Conservation (phyloP, 2,329 filamentous ascomycete species). For the Alternaria sp. region DNA sequence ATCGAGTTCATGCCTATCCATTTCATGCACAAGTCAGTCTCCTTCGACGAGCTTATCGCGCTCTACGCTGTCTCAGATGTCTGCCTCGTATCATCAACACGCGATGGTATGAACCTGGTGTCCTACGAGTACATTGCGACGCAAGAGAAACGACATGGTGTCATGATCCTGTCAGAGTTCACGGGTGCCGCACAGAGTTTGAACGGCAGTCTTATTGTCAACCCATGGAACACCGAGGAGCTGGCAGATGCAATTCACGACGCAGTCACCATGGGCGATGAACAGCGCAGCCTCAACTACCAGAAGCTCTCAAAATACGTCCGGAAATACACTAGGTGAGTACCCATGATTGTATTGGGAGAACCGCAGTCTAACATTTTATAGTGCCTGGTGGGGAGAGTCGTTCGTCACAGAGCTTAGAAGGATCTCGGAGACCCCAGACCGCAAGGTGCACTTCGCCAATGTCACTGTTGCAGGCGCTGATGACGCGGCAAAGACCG, state of each 20-base stretch:
- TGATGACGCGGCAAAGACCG: constrained; percentile 8
- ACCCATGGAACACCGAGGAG: constrained; percentile 98
- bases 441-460: constrained; percentile 55
- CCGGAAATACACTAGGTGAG: constrained; percentile 88
- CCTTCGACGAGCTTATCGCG: constrained; percentile 92
- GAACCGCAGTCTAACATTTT: constrained; percentile 26
- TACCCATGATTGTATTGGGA: neutral
- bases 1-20: constrained; percentile 99
- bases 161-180: constrained; percentile 96
- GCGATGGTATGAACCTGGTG: constrained; percentile 98
- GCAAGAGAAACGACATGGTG: constrained; percentile 87
- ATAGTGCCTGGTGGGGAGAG: constrained; percentile 90
- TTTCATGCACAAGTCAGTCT: constrained; percentile 95
- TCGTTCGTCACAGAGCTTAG: constrained; percentile 87
- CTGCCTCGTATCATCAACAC: constrained; percentile 91
- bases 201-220: constrained; percentile 92
- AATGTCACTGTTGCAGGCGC: constrained; percentile 16
- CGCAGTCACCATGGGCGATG: constrained; percentile 93
- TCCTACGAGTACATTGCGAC: constrained; percentile 98
- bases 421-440: constrained; percentile 62
- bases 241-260: constrained; percentile 92
- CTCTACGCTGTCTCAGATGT: constrained; percentile 92
- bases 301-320: constrained; percentile 93
- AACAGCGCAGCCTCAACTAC: constrained; percentile 86
- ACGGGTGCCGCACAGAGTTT: constrained; percentile 94